These are phyloP conservation scores for Termitomyces sp. DNA, from an alignment of 1,284 basidiomycete species.

Conservation along the genomic window DNA sequence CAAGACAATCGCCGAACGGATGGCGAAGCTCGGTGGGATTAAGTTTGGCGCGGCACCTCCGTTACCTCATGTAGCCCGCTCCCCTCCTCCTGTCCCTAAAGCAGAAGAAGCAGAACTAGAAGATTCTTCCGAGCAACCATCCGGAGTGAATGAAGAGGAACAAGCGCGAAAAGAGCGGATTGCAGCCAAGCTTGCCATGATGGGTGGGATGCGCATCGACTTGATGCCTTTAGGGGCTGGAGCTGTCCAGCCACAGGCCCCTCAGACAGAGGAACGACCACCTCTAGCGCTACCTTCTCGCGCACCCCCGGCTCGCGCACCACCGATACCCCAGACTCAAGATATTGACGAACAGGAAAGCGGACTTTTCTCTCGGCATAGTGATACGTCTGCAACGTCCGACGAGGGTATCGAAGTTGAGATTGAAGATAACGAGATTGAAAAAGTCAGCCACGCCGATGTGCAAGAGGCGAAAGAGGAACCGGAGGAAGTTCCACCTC, in stretches of 20 bases:
- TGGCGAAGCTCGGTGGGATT: conserved; percentile 74
- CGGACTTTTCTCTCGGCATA: conserved; percentile 24
- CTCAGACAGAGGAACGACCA: conserved; percentile 27
- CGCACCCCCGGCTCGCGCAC: conserved; percentile 27
- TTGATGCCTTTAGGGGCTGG: conserved; percentile 53
- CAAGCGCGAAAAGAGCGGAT: conserved; percentile 64
- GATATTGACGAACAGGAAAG: conserved; percentile 33
- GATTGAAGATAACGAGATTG: conserved; percentile 63
- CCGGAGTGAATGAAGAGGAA: conserved; percentile 46
- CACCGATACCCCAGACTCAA: conserved; percentile 23
- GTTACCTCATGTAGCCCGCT: conserved; percentile 31
- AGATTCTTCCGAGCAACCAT: conserved; percentile 23
- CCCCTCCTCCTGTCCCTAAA: conserved; percentile 31
- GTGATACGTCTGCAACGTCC: conserved; percentile 29
- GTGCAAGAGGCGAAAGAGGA: conserved; percentile 31
- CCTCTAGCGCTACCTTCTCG: conserved; percentile 25
- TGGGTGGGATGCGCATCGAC: conserved; percentile 75
- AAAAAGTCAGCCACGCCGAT: conserved; percentile 56
- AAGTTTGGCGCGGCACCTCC: conserved; percentile 60
- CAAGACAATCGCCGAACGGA: conserved; percentile 70
- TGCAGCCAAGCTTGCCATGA: conserved; percentile 59
- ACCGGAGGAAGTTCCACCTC: conserved; percentile 40
- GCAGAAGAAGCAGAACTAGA: conserved; percentile 29
- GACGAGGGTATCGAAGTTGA: conserved; percentile 61
- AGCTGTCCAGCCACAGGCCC: conserved; percentile 26